phyloP scores from a whole-genome alignment of 1,284 basidiomycete species.

The Trametes versicolor region DNA sequence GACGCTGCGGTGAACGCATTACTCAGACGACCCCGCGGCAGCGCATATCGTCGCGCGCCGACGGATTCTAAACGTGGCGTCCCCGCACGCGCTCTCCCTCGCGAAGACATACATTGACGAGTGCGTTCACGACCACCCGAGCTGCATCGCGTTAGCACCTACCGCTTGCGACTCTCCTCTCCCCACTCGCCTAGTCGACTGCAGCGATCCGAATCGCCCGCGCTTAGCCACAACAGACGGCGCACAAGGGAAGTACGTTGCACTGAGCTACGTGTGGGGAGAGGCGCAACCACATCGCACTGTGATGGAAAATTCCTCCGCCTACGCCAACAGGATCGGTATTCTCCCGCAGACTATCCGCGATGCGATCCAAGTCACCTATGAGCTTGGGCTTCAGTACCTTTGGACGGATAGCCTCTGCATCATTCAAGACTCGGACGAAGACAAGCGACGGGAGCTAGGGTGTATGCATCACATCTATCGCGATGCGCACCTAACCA shows the following conservation, averaged over 20 bases:
- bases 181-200: slow-evolving; percentile 23
- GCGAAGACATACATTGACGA: background rate
- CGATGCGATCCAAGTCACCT: background rate
- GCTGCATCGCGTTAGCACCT: background rate
- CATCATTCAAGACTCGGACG: slow-evolving; percentile 18
- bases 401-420: slow-evolving; percentile 16
- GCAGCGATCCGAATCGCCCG: slow-evolving; percentile 9
- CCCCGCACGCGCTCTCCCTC: background rate
- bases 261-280: slow-evolving; percentile 31
- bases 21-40: slow-evolving; percentile 19
- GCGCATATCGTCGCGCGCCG: slow-evolving; percentile 9
- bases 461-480: slow-evolving; percentile 5
- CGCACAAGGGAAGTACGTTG: background rate
- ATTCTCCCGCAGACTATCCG: slow-evolving; percentile 11
- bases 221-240: background rate
- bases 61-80: background rate
- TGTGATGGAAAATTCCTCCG: background rate
- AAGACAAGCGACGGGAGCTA: slow-evolving; percentile 10
- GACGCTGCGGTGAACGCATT: no score
- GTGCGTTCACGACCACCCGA: slow-evolving; percentile 3
- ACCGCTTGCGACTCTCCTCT: background rate
- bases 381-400: slow-evolving; percentile 4
- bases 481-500: slow-evolving; percentile 11
- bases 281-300: slow-evolving; percentile 15
- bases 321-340: slow-evolving; percentile 6